Evolutionary conservation across 306 rosid species (phyloP), one percentile per base, ranked within the genome.

Genomic region (Abrus pulchellus): DNA sequence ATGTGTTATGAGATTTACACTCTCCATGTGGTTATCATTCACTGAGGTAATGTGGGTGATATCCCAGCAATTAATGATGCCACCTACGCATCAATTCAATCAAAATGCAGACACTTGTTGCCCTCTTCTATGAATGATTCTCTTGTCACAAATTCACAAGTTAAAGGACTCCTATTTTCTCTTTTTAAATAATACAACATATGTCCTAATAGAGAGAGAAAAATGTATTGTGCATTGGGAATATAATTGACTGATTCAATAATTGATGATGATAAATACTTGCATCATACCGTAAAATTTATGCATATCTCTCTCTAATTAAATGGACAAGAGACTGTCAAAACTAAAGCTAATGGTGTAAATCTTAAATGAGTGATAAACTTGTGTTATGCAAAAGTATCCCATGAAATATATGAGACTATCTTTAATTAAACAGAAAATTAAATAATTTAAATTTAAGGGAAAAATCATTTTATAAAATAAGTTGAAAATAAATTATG

Each of bases 21-120:
- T 61, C 74, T 82, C 75, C 86, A 83, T 56, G 80, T 83, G 82
- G 79, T 52, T 28, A 38, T 80, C 71, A 71, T 72, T 83, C 80
- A 32, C 33, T 76, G 45, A 70, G 70, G 69, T 52, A 61, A 14
- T 27, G 52, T 36, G 48, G 53, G 50, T 38, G 10, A 78, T 78
- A 65, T n/a, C 65, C 74, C 64, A 78, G 61, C 81, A 34, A 47
- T 75, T 56, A 60, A 82, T 75, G 33, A 10, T 74, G 73, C 4
- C 62, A 32, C 56, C 33, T 43, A 38, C 64, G 4, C 50, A 38
- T 67, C 50, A 73, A 80, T 72, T 72, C 28, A 33, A 63, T 43
- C 28, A 52, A 55, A 53, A 20, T 62, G 66, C 36, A 52, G 68
- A 52, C 48, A 6, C 13, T 50, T 64, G 68, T 66, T 64, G 54